Conservation (phyloP, 495 filamentous ascomycete genomes). For the Bacidia gigantensis region DNA sequence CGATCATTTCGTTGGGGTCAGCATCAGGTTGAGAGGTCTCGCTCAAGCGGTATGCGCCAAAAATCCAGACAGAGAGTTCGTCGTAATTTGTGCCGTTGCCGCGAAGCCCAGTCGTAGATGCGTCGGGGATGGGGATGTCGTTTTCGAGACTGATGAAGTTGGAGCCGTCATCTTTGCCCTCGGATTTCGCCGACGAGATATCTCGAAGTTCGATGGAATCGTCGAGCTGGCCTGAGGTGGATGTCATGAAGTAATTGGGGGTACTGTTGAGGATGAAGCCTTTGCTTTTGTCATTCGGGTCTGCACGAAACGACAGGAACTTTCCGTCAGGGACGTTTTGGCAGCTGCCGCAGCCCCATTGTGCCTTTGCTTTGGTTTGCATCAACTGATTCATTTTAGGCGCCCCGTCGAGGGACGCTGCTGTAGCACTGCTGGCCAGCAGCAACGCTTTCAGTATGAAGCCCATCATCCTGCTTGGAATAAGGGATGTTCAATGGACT, state of each 20-base stretch:
- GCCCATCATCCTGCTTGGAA: no score
- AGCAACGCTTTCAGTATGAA: no score
- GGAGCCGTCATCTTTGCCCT: not conserved
- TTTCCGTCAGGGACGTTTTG: not conserved
- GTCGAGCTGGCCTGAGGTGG: not conserved
- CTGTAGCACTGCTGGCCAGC: no score
- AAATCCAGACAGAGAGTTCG: not conserved
- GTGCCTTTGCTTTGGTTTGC: not conserved
- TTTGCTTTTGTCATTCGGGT: not conserved
- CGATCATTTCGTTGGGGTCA: not conserved
- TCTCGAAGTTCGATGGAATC: not conserved
- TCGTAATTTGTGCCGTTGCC: not conserved
- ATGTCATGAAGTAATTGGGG: not conserved
- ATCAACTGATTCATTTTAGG: not conserved
- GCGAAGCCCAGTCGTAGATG: not conserved
- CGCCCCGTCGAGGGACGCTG: not conserved
- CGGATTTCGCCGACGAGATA: not conserved
- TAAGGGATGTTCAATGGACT: no score
- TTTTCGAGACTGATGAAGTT: not conserved
- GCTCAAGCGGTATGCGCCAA: not conserved
- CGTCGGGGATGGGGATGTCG: not conserved
- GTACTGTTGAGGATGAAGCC: conserved; percentile 3
- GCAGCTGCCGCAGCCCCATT: not conserved
- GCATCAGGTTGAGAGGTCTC: not conserved
- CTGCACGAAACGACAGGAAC: not conserved